Conservation (phyloP, 2,329 filamentous ascomycete species). For the Colletotrichum viniferum region DNA sequence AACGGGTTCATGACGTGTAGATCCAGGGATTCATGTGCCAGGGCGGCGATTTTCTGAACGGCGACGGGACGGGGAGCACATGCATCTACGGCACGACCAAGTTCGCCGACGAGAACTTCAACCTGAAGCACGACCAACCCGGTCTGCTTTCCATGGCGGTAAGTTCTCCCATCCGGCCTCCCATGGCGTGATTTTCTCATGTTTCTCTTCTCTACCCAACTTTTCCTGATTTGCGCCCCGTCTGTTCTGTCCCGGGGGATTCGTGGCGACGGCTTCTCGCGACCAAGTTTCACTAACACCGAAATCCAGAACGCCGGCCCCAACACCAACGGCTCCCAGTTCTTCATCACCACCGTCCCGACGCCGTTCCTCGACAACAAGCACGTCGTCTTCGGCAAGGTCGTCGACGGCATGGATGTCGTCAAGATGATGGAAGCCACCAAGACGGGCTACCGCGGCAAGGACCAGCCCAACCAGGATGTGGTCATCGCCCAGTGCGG, state of each 20-base stretch:
- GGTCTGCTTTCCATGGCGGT: slow-evolving; percentile 94
- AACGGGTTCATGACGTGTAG: slow-evolving; percentile 43
- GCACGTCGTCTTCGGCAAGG: slow-evolving; percentile 94
- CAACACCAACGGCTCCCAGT: slow-evolving; percentile 93
- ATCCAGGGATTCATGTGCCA: slow-evolving; percentile 98
- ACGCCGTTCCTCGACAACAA: slow-evolving; percentile 91
- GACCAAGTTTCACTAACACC: not conserved
- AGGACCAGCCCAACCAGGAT: slow-evolving; percentile 85
- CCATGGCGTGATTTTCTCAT: not conserved
- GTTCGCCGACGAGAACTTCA: slow-evolving; percentile 93
- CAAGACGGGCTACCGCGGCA: slow-evolving; percentile 73
- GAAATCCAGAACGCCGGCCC: slow-evolving; percentile 77
- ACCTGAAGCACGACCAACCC: slow-evolving; percentile 75
- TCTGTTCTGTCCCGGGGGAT: not conserved
- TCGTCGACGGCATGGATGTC: slow-evolving; percentile 88
- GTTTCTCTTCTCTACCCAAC: not conserved
- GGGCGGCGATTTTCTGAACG: slow-evolving; percentile 93
- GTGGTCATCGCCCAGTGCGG: slow-evolving; percentile 87
- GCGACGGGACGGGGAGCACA: slow-evolving; percentile 87
- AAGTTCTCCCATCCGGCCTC: slow-evolving; percentile 39
- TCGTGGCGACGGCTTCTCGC: not conserved
- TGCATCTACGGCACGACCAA: slow-evolving; percentile 85
- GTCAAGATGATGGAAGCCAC: slow-evolving; percentile 92
- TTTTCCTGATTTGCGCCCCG: not conserved
- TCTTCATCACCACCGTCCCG: slow-evolving; percentile 92